phyloP scores from a whole-genome alignment of 768 basidiomycete species.

The Asterophora parasitica region DNA sequence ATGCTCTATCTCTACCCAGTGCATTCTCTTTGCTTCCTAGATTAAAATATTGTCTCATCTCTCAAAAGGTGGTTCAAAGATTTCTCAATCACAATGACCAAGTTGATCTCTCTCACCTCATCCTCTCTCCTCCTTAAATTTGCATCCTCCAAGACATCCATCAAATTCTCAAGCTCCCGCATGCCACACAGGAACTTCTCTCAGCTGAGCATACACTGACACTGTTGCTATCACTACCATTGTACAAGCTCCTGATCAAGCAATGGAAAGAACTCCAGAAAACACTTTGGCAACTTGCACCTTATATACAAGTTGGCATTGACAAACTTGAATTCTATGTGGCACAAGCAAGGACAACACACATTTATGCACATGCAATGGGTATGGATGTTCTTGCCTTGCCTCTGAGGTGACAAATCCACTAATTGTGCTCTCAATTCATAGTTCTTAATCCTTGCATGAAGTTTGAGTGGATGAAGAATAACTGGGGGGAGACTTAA shows the following conservation, averaged over 20 bases:
- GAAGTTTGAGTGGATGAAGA: slow-evolving; percentile 7
- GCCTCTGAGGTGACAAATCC: too few species aligned
- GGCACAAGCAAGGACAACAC: slow-evolving; percentile 20
- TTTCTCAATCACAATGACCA: slow-evolving; percentile 17
- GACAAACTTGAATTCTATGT: slow-evolving; percentile 30
- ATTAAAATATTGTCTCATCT: background rate
- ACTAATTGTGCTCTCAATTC: background rate
- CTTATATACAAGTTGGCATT: slow-evolving; percentile 22
- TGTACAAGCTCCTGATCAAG: slow-evolving; percentile 26
- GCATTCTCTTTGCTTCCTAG: slow-evolving; percentile 1
- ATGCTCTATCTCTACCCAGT: slow-evolving; percentile 29
- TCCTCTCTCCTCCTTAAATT: background rate
- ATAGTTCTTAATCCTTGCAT: slow-evolving; percentile 20
- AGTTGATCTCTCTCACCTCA: slow-evolving; percentile 4
- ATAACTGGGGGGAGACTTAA: slow-evolving; percentile 14
- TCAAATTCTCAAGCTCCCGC: slow-evolving; percentile 22
- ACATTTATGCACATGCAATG: slow-evolving; percentile 28
- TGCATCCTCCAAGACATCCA: slow-evolving; percentile 26
- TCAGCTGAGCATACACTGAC: slow-evolving; percentile 31
- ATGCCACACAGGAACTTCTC: slow-evolving; percentile 28
- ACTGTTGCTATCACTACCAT: slow-evolving; percentile 26
- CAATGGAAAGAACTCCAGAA: slow-evolving; percentile 11
- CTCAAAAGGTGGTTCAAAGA: slow-evolving; percentile 16
- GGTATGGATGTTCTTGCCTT: slow-evolving; percentile 12
- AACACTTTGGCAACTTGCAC: slow-evolving; percentile 19